Conservation (phyloP, 208 protist genomes). For the Leishmania lainsoni region DNA sequence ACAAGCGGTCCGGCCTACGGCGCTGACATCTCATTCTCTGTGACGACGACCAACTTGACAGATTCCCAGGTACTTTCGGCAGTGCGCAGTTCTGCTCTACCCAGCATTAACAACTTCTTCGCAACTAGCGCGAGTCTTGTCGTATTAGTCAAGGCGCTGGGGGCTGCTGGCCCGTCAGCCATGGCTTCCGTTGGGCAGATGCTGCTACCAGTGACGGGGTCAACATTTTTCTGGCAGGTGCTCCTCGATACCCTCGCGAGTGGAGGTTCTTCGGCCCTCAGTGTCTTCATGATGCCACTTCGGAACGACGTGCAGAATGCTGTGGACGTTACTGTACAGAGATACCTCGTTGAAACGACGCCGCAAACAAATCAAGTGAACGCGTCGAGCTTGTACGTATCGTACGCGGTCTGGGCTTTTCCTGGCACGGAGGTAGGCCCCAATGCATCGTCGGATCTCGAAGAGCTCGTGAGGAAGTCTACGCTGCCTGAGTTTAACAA, state of each 20-base stretch:
- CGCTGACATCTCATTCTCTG: neutral
- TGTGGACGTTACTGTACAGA: neutral
- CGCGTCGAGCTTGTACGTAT: conserved; percentile 20
- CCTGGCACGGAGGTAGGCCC: conserved; percentile 2
- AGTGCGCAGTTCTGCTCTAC: conserved; percentile 7
- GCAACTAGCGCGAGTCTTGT: neutral
- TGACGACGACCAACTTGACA: neutral
- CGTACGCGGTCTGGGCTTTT: conserved; percentile 23
- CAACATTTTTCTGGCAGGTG: conserved; percentile 20
- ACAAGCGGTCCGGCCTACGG: conserved; percentile 12
- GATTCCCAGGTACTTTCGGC: conserved; percentile 6
- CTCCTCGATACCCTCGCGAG: neutral
- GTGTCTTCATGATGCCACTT: conserved; percentile 1
- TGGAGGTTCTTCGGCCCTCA: no score
- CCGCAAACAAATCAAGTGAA: conserved; percentile 1
- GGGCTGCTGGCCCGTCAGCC: neutral
- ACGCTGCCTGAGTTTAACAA: conserved; percentile 5
- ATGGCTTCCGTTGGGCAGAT: conserved; percentile 3
- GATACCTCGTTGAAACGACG: conserved; percentile 1
- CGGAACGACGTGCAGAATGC: conserved; percentile 14
- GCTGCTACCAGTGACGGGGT: conserved; percentile 17
- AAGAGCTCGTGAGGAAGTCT: neutral
- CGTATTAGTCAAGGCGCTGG: conserved; percentile 4
- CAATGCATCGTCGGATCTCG: neutral
- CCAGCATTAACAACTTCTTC: conserved; percentile 3